Conservation (phyloP, 140 eudicot species). For the Stevia rebaudiana region DNA sequence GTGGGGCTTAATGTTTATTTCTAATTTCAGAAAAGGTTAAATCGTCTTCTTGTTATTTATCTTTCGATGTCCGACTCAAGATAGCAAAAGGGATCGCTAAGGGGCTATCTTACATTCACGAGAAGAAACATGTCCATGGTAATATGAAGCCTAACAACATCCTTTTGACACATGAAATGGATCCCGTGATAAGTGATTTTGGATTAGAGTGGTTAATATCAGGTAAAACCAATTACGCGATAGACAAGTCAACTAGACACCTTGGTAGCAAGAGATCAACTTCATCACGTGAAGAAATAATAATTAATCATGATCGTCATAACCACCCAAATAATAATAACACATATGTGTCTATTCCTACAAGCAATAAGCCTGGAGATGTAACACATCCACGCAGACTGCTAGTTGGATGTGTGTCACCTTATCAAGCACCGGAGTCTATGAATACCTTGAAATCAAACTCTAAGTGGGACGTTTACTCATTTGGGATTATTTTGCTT, state of each 20-base stretch:
- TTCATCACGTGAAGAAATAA: constrained; percentile 28
- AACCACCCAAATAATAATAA: background rate
- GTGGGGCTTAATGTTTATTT: too few relatives aligned
- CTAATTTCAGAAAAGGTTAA: constrained; percentile 49
- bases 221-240: constrained; percentile 36
- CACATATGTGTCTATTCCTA: background rate
- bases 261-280: constrained; percentile 40
- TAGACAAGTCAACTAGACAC: constrained; percentile 33
- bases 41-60: constrained; percentile 42
- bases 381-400: too few relatives aligned
- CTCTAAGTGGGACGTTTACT: constrained; percentile 82
- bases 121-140: constrained; percentile 72
- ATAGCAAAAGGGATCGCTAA: constrained; percentile 81
- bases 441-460: constrained; percentile 41
- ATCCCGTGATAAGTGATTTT: constrained; percentile 60
- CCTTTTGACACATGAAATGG: constrained; percentile 62
- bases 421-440: constrained; percentile 78
- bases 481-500: constrained; percentile 67
- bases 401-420: constrained; percentile 36
- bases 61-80: constrained; percentile 61
- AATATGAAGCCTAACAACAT: constrained; percentile 81
- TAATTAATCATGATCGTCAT: background rate
- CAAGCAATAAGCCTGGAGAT: constrained; percentile 19
- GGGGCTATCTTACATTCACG: constrained; percentile 67
- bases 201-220: constrained; percentile 55